Percentiles rank a stretch among this genome's conserved stretches.
Conservation (phyloP, 352 stramenopile genomes). For the Globisporangium perplexum region DNA sequence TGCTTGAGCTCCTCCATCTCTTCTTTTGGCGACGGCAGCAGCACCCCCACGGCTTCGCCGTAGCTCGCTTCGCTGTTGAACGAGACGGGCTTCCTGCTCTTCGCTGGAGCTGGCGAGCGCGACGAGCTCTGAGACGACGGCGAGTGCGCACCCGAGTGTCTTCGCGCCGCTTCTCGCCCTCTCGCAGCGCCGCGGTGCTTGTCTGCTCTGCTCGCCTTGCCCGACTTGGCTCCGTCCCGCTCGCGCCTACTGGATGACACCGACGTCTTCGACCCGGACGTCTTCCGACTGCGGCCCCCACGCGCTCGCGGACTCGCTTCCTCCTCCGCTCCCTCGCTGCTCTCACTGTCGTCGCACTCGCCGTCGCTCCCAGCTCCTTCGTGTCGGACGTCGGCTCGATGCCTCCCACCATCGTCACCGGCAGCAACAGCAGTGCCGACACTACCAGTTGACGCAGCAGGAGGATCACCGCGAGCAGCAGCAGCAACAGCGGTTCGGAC, state of each 20-base stretch:
- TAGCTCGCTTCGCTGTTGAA: slow-evolving; percentile 6
- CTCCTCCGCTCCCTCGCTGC: background rate
- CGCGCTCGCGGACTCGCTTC: background rate
- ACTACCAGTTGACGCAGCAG: background rate
- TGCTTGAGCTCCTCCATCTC: slow-evolving; percentile 70
- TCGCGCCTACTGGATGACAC: background rate
- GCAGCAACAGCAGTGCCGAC: background rate
- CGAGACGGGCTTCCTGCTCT: slow-evolving; percentile 3
- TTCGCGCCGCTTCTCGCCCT: background rate
- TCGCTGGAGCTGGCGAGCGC: background rate
- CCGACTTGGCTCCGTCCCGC: background rate
- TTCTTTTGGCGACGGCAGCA: slow-evolving; percentile 31
- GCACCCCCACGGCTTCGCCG: slow-evolving; percentile 15
- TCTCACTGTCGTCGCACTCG: background rate
- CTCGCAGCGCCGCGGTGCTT: background rate
- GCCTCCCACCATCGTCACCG: background rate
- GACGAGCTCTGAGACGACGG: background rate
- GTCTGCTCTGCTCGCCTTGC: background rate
- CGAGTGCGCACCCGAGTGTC: background rate
- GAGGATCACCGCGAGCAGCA: background rate
- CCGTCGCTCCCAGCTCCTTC: background rate
- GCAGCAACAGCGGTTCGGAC: background rate
- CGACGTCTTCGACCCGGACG: background rate
- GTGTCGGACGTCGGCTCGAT: background rate
- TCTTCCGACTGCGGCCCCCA: background rate